These are phyloP conservation scores for Amanita phalloides DNA, from an alignment of 768 basidiomycete species.

Conservation along the genomic window DNA sequence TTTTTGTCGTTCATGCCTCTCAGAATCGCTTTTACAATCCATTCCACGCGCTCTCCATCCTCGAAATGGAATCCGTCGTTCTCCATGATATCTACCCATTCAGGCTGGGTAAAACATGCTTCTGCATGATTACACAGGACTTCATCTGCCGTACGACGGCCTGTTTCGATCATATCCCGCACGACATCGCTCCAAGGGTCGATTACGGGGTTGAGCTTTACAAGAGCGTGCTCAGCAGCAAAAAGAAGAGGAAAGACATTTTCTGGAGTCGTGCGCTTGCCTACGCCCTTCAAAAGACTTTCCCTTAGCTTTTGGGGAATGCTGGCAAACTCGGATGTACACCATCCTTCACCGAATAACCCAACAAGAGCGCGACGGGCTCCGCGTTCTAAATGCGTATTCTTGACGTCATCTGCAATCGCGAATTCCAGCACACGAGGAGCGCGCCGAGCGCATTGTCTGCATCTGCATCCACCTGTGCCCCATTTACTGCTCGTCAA, in stretches of 20 bases:
- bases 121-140: slow-evolving; percentile 49
- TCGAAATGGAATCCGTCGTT: slow-evolving; percentile 65
- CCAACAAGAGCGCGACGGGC: slow-evolving; percentile 70
- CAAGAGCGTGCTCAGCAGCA: slow-evolving; percentile 50
- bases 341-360: slow-evolving; percentile 87
- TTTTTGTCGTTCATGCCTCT: slow-evolving; percentile 53
- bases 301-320: slow-evolving; percentile 59
- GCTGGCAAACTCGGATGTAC: slow-evolving; percentile 65
- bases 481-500: slow-evolving; percentile 74
- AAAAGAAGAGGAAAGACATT: slow-evolving; percentile 65
- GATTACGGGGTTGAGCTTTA: slow-evolving; percentile 41
- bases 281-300: slow-evolving; percentile 58
- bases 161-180: slow-evolving; percentile 54
- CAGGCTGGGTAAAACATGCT: slow-evolving; percentile 51
- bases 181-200: slow-evolving; percentile 63
- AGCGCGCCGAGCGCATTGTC: slow-evolving; percentile 71
- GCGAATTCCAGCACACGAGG: slow-evolving; percentile 83
- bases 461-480: slow-evolving; percentile 73
- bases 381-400: slow-evolving; percentile 56
- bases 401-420: slow-evolving; percentile 63
- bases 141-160: slow-evolving; percentile 53
- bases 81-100: slow-evolving; percentile 71
- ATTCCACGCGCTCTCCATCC: slow-evolving; percentile 69
- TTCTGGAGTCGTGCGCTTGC: slow-evolving; percentile 51
- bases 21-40: slow-evolving; percentile 57